Evolutionary conservation across 352 stramenopile species (phyloP).

Genomic region (Pythium sp.): DNA sequence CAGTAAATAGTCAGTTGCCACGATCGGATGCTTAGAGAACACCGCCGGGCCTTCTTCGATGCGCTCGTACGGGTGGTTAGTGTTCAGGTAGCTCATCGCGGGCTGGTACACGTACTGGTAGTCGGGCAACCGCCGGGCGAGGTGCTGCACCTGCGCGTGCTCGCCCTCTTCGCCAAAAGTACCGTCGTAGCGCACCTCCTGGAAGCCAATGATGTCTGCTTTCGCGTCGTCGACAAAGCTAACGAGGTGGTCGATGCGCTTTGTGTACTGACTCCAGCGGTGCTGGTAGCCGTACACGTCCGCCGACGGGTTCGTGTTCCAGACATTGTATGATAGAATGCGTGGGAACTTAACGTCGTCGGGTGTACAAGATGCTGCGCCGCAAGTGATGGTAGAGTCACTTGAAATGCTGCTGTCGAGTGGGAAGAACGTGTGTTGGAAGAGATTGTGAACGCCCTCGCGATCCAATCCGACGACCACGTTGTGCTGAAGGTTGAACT

Average conservation of each 20-base stretch:
- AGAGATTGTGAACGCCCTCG: constrained; percentile 64
- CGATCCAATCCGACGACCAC: constrained; percentile 71
- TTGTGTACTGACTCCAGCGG: constrained; percentile 73
- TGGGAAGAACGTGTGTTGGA: constrained; percentile 61
- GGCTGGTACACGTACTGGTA: constrained; percentile 88
- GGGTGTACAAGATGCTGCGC: not conserved
- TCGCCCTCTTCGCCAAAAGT: constrained; percentile 58
- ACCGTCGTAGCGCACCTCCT: constrained; percentile 85
- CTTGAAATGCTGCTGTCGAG: constrained; percentile 15
- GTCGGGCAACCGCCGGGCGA: constrained; percentile 49
- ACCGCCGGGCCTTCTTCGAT: constrained; percentile 85
- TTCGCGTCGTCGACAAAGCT: constrained; percentile 42
- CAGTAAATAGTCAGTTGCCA: constrained; percentile 78
- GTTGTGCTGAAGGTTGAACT: constrained; percentile 50
- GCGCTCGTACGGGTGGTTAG: constrained; percentile 50
- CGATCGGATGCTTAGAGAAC: constrained; percentile 77
- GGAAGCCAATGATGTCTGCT: constrained; percentile 80
- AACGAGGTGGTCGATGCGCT: constrained; percentile 73
- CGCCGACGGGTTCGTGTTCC: constrained; percentile 84
- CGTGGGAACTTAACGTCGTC: constrained; percentile 26
- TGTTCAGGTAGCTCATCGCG: constrained; percentile 83
- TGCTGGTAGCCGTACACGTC: constrained; percentile 54
- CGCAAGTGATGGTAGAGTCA: not conserved
- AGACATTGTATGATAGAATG: constrained; percentile 88
- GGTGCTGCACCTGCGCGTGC: constrained; percentile 79